Evolutionary conservation across 148 eudicot genomes (phyloP).

Genomic region (Nepenthes gracilis): DNA sequence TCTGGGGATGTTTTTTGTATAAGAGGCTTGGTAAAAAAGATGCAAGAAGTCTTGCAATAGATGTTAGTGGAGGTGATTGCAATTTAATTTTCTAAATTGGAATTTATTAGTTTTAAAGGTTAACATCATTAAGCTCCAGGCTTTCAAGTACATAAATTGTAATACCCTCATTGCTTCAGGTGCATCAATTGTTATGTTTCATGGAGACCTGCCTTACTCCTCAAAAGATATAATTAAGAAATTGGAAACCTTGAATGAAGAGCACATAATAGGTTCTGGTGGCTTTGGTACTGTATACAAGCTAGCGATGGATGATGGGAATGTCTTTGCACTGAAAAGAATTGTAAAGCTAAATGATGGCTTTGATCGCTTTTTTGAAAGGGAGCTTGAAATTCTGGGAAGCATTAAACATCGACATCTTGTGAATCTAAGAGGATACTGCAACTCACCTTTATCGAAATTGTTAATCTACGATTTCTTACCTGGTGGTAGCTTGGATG

Average conservation of each 20-base stretch:
- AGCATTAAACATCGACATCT: conserved; percentile 90
- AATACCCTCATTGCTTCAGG: conserved; percentile 37
- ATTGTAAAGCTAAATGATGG: conserved; percentile 77
- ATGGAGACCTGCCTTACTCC: conserved; percentile 95
- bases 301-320: conserved; percentile 95
- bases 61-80: conserved; percentile 72
- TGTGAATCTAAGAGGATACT: conserved; percentile 97
- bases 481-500: conserved; percentile 93
- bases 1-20: conserved; percentile 95
- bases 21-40: conserved; percentile 90
- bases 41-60: conserved; percentile 66
- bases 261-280: conserved; percentile 86
- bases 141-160: conserved; percentile 3
- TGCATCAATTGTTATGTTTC: conserved; percentile 97
- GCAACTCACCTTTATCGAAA: conserved; percentile 87
- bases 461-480: conserved; percentile 85
- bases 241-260: conserved; percentile 74
- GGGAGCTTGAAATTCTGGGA: conserved; percentile 97
- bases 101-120: background rate
- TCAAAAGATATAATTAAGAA: conserved; percentile 87
- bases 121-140: too few species aligned
- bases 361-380: conserved; percentile 90
- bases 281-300: conserved; percentile 97
- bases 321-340: conserved; percentile 83
- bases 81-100: background rate